A percentile compares a stretch with the other conserved stretches of the same genome.
These are phyloP conservation scores for Saccharomycopsis olivae DNA, from an alignment of 805 yeast genomes.

Conservation along the genomic window DNA sequence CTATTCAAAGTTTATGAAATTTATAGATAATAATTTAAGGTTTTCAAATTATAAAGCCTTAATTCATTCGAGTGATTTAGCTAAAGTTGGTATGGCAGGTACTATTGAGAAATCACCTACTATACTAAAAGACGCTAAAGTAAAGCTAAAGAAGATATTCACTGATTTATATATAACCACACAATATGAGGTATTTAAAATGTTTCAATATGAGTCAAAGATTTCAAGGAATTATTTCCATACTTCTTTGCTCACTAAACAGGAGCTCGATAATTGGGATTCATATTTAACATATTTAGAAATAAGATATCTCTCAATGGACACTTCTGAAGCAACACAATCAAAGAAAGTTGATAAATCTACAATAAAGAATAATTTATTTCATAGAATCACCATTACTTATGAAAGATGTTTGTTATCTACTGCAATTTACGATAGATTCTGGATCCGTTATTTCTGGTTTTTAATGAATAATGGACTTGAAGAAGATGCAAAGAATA, in stretches of 20 bases:
- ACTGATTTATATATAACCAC: constrained; percentile 45
- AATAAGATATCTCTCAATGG: constrained; percentile 10
- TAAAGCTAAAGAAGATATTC: constrained; percentile 35
- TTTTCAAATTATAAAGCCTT: constrained; percentile 13
- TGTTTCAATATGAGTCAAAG: constrained; percentile 38
- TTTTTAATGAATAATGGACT: constrained; percentile 27
- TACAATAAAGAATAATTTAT: constrained; percentile 20
- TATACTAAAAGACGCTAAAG: constrained; percentile 23
- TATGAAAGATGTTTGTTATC: constrained; percentile 41
- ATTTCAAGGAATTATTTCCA: constrained; percentile 30
- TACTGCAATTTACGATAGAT: constrained; percentile 32
- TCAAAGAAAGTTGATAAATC: constrained; percentile 2
- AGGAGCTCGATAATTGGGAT: constrained; percentile 51
- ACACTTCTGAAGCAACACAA: neutral
- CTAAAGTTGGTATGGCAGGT: constrained; percentile 13
- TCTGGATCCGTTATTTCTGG: constrained; percentile 43
- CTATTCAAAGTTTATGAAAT: constrained; percentile 29
- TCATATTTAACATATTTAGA: constrained; percentile 48
- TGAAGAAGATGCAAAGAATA: constrained; percentile 28
- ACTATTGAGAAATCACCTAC: neutral
- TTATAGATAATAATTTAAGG: constrained; percentile 24
- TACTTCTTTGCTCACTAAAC: constrained; percentile 25
- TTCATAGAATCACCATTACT: constrained; percentile 22
- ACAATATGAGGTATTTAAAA: constrained; percentile 40
- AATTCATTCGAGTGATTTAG: constrained; percentile 19